phyloP scores from a whole-genome alignment of 352 stramenopile species.

The Globisporangium solare region DNA sequence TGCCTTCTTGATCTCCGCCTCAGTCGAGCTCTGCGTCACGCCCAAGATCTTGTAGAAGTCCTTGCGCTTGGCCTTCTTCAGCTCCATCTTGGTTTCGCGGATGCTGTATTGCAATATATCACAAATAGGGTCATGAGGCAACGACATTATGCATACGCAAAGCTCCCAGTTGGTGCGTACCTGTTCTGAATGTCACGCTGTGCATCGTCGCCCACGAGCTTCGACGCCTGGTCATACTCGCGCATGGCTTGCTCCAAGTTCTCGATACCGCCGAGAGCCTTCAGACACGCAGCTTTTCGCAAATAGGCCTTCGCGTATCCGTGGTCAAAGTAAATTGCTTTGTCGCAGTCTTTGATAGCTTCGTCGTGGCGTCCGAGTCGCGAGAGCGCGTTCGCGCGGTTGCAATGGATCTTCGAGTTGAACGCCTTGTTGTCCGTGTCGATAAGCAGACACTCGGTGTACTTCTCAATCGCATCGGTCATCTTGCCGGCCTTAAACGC shows the following conservation, averaged over 20 bases:
- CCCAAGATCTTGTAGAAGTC: constrained; percentile 95
- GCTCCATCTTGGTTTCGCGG: constrained; percentile 85
- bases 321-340: constrained; percentile 88
- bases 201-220: constrained; percentile 78
- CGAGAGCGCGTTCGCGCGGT: constrained; percentile 85
- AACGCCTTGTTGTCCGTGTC: constrained; percentile 89
- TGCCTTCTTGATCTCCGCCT: constrained; percentile 97
- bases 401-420: constrained; percentile 93
- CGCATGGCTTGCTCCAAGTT: constrained; percentile 88
- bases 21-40: constrained; percentile 70
- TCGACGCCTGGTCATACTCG: constrained; percentile 88
- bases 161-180: constrained; percentile 5
- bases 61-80: constrained; percentile 95
- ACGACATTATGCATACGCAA: background rate
- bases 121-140: background rate
- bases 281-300: constrained; percentile 75
- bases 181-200: constrained; percentile 76
- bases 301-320: constrained; percentile 90
- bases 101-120: constrained; percentile 33
- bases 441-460: constrained; percentile 82
- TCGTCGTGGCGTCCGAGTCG: constrained; percentile 82
- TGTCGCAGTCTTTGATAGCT: constrained; percentile 86
- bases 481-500: constrained; percentile 84
- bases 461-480: constrained; percentile 83
- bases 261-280: constrained; percentile 73